Conservation (phyloP, 2,329 filamentous ascomycete species). For the Xylariaceae sp. region DNA sequence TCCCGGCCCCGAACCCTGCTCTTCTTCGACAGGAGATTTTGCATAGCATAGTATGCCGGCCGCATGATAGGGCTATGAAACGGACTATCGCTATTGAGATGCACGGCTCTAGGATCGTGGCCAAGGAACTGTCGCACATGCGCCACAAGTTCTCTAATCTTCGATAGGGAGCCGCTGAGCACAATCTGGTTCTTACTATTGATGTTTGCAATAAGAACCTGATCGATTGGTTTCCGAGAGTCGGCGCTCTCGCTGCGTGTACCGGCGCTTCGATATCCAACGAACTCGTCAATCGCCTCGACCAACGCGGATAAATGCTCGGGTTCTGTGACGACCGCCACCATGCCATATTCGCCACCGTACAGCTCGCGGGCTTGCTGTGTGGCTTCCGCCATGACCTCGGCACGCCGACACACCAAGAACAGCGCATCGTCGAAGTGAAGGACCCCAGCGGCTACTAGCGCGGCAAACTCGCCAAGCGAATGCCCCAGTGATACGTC, state of each 20-base stretch:
- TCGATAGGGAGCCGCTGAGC: slow-evolving; percentile 76
- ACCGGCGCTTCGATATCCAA: slow-evolving; percentile 62
- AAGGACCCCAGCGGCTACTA: slow-evolving; percentile 79
- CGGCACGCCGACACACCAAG: slow-evolving; percentile 71
- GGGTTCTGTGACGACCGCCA: slow-evolving; percentile 83
- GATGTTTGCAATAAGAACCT: slow-evolving; percentile 87
- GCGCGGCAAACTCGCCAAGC: slow-evolving; percentile 85
- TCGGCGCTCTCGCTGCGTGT: slow-evolving; percentile 62
- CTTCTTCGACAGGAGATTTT: slow-evolving; percentile 56
- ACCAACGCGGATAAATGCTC: slow-evolving; percentile 66
- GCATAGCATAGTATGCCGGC: slow-evolving; percentile 73
- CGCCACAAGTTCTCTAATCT: slow-evolving; percentile 74
- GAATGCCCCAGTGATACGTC: slow-evolving; percentile 87
- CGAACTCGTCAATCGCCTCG: slow-evolving; percentile 70
- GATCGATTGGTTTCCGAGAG: slow-evolving; percentile 69
- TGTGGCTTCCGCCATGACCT: slow-evolving; percentile 77
- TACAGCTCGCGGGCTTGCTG: slow-evolving; percentile 57
- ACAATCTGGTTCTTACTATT: slow-evolving; percentile 97
- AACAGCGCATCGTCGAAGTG: slow-evolving; percentile 70
- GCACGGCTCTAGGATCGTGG: slow-evolving; percentile 83
- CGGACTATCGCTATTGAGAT: slow-evolving; percentile 79
- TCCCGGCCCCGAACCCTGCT: slow-evolving; percentile 50
- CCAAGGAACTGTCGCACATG: slow-evolving; percentile 86
- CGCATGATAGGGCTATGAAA: slow-evolving; percentile 92
- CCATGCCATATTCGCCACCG: slow-evolving; percentile 87